Evolutionary conservation across 129 eudicot species (phyloP), one percentile per base, ranked within the genome.

Genomic region (Calendula officinalis): DNA sequence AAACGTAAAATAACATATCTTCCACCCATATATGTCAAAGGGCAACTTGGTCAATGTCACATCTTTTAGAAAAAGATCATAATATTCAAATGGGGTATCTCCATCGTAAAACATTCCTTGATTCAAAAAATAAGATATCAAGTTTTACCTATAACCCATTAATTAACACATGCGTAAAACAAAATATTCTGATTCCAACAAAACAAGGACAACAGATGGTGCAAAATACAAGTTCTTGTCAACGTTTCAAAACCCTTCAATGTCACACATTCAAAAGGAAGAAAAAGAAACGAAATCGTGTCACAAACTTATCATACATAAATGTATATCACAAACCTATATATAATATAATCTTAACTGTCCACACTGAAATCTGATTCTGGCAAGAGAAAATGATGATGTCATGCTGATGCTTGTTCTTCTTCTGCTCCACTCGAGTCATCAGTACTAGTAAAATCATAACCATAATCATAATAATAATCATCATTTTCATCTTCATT

Each of bases 401-500:
- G 41, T 71, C 55, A 46, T 38, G 46, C 7, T 46, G 69, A 32
- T 51, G 42, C 10, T 52, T 43, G 35, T 44, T 75, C 78, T 44
- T 75, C 78, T 30, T 71, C 78, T 12, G 63, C 52, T 5, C 81
- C 84, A 35, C 77, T 70, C 4, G 81, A 77, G 71, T 79, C 89
- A 9, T 77, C 90, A 0, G 83, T 77, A 66, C 78, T 80, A 22
- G 30, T 22, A 22, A 22, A 22, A 22, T 22, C 30, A 22, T 22
- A 22, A 22, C 30, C 30, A 55, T 72, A 76, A 69, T 80, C 83
- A 10, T 80, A 73, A 50, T 83, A 83, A 62, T 81, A 81, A 45
- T 82, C 80, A 33, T 70, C 83, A 14, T 74, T 76, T 0, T 78
- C 87, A 16, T 62, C 75, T 9, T 73, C 78, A 2, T 74, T 75